Evolutionary conservation across 768 basidiomycete species (phyloP).

Genomic region (Rhodotorula paludigena): DNA sequence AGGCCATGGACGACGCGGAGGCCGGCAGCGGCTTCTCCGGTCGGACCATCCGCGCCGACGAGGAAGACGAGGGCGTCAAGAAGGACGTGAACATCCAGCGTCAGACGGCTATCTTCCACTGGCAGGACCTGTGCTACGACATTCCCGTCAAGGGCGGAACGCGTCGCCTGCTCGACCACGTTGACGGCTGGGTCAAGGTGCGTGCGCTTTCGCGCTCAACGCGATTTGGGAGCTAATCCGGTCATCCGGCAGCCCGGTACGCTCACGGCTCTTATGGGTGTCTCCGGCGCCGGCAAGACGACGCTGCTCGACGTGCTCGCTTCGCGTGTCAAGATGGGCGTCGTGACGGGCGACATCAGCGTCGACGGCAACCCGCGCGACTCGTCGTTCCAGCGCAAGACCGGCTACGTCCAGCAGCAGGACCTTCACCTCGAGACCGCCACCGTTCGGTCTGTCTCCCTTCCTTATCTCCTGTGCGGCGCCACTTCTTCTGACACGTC

Average conservation of each 20-base stretch:
- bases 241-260: conserved; percentile 47
- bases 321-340: conserved; percentile 49
- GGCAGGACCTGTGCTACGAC: conserved; percentile 27
- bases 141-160: conserved; percentile 37
- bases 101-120: conserved; percentile 6
- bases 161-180: conserved; percentile 36
- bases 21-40: too few species aligned
- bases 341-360: conserved; percentile 52
- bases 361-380: conserved; percentile 49
- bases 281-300: conserved; percentile 52
- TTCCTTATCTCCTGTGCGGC: conserved; percentile 2
- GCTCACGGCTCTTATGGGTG: conserved; percentile 50
- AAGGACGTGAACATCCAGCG: neutral
- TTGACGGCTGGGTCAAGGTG: conserved; percentile 45
- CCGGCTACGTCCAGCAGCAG: conserved; percentile 45
- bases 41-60: conserved; percentile 3
- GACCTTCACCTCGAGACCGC: conserved; percentile 49
- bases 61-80: neutral
- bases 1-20: conserved; percentile 34
- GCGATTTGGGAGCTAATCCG: neutral
- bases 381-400: conserved; percentile 50
- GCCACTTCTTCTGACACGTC: neutral
- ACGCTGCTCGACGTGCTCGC: conserved; percentile 45
- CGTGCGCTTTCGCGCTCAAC: conserved; percentile 35
- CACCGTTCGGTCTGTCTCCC: conserved; percentile 44